phyloP scores from a whole-genome alignment of 805 yeast species.

The Candida morakotiae region DNA sequence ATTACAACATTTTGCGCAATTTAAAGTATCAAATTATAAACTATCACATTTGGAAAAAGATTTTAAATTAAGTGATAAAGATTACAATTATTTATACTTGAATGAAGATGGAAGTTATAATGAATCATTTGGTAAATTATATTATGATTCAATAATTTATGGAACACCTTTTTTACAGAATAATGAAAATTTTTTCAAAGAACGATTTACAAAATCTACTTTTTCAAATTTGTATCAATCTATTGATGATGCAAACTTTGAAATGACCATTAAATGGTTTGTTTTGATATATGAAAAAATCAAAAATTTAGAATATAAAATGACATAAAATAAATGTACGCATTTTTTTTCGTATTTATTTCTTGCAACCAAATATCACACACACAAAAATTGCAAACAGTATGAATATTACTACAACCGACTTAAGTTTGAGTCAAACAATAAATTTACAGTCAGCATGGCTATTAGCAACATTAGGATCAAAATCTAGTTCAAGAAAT shows the following conservation, averaged over 20 bases:
- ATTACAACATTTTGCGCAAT: conserved; percentile 51
- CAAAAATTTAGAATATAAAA: conserved; percentile 7
- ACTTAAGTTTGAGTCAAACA: conserved; percentile 2
- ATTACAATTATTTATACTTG: conserved; percentile 13
- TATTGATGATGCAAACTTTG: conserved; percentile 18
- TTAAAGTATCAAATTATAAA: conserved; percentile 51
- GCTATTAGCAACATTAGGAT: conserved; percentile 41
- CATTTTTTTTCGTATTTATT: not conserved
- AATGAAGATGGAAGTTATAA: conserved; percentile 1
- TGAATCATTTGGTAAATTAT: conserved; percentile 7
- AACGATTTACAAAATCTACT: conserved; percentile 11
- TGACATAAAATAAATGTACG: conserved; percentile 4
- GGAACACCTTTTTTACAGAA: conserved; percentile 16
- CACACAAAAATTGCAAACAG: not conserved
- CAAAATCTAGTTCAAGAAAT: conserved; percentile 18
- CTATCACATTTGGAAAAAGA: conserved; percentile 37
- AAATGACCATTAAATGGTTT: conserved; percentile 20
- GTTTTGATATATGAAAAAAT: conserved; percentile 22
- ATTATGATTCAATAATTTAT: conserved; percentile 18
- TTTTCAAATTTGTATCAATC: conserved; percentile 19
- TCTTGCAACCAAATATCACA: conserved; percentile 6
- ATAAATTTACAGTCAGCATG: conserved; percentile 23
- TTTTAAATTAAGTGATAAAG: conserved; percentile 17
- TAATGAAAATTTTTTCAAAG: conserved; percentile 5
- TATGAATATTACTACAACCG: conserved; percentile 1